Conservation (phyloP, 306 rosid species). For the Cotoneaster glaucophyllus region DNA sequence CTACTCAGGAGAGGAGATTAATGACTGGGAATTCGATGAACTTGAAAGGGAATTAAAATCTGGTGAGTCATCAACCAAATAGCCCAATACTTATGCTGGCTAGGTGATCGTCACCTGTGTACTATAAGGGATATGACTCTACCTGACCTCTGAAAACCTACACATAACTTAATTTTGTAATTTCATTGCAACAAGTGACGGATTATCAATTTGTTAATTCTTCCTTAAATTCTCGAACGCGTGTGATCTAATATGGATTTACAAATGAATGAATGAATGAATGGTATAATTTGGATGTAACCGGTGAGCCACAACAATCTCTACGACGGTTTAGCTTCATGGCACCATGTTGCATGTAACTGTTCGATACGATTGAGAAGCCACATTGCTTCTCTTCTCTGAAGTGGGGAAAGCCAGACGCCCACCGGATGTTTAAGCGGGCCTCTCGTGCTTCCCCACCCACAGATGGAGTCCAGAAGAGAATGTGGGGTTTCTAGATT, state of each 20-base stretch:
- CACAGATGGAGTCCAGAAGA: slow-evolving; percentile 6
- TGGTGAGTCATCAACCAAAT: slow-evolving; percentile 41
- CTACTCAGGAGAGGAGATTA: slow-evolving; percentile 72
- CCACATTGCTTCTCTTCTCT: background rate
- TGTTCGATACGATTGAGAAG: background rate
- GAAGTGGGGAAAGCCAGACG: background rate
- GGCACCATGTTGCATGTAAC: background rate
- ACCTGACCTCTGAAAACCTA: slow-evolving; percentile 21
- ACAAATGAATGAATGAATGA: slow-evolving; percentile 17
- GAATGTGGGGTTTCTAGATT: slow-evolving; percentile 12
- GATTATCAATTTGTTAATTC: slow-evolving; percentile 43
- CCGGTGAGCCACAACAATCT: slow-evolving; percentile 15
- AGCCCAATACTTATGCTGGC: slow-evolving; percentile 6
- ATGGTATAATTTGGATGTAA: slow-evolving; percentile 24
- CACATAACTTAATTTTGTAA: slow-evolving; percentile 24
- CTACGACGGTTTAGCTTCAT: background rate
- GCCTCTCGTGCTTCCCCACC: slow-evolving; percentile 5
- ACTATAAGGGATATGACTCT: slow-evolving; percentile 27
- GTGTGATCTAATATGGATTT: slow-evolving; percentile 20
- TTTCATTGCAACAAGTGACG: slow-evolving; percentile 30
- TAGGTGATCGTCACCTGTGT: slow-evolving; percentile 17
- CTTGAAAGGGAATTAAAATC: slow-evolving; percentile 80
- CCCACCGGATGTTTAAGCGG: background rate
- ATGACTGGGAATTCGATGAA: slow-evolving; percentile 96
- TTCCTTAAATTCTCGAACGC: slow-evolving; percentile 51